Evolutionary conservation across 2,329 filamentous ascomycete species (phyloP), one percentile per base, ranked within the genome.

Genomic region (Trichoderma sp.): DNA sequence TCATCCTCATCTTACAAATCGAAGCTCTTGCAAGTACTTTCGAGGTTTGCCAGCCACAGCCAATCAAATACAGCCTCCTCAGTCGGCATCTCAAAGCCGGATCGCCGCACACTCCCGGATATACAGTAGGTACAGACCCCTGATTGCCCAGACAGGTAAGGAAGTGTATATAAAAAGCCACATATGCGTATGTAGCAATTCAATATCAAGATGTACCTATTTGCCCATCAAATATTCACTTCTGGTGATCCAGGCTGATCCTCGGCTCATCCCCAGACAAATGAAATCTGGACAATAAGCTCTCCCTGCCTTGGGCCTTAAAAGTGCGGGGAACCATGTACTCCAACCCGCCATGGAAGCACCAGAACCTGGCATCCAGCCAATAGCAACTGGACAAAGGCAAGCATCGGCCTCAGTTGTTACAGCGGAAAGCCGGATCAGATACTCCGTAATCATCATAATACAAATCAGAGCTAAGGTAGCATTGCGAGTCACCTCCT

Each of bases 301-400:
- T 28, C 30, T 66, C 47, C 47, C 24, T 9, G 39, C n/a, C 39
- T n/a, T 3, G 21, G 15, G 34, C 1, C 34, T 12, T 11, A 11
- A 68, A 67, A 70, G 57, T 72, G 71, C 71, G 71, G 71, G 71
- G 71, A 72, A 72, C 57, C 47, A 63, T 62, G 70, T 32, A 61
- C 9, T 51, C 9, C 32, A 32, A 32, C 34, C 47, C 47, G 60
- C 64, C 68, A 70, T 43, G 68, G 28, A 24, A 51, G 43, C 26
- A 36, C 34, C 34, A 15, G 5, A 60, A 24, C 24, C 24, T 7
- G 24, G 12, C 68, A 51, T 63, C 34, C 26, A 34, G 43, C 68
- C 68, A 70, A 70, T 70, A 56, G 58, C 58, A 57, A 39, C 18
- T 21, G 15, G 15, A 34, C 9, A 28, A 43, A 39, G 32, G 32